Evolutionary conservation across 345 rosid species (phyloP), one percentile per base, ranked within the genome.

Genomic region (Gossypium stocksii): DNA sequence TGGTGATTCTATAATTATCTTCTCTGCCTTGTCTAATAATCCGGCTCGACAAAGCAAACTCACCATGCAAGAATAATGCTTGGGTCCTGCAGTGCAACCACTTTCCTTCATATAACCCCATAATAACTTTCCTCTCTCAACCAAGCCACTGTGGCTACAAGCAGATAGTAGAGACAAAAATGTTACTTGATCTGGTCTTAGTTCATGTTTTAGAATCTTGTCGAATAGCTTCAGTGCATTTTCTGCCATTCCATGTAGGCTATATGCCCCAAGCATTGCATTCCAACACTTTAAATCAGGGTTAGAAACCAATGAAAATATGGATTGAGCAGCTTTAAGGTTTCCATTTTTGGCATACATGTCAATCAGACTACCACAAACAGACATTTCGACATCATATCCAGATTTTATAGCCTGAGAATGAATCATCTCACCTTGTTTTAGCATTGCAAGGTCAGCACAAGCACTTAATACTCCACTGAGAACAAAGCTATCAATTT

Each of bases 261-360:
- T 83, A 81, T 85, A 92, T 34, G 88, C 97, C 52, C 91, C 85
- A 4, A 92, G 84, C 93, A 94, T 83, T 1, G 95, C 86, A 83
- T 92, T 94, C 93, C 92, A 94, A 76, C 98, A 89, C 83, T 84
- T 94, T 59, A 92, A 85, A 81, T 94, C 98, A 6, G 93, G 97
- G 74, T 84, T 48, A 0, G 62, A 59, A 64, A 84, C 80, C 51
- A 61, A 60, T 59, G 79, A 80, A 78, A 91, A 92, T 74, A 91
- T 71, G 45, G 84, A 81, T 70, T 78, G 79, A 68, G 97, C 91
- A 25, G 82, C 88, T 64, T 54, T 77, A 49, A 86, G 84, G 73
- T 80, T 65, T 25, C 97, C 94, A 45, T 82, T 88, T 85, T 94
- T 91, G 23, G 91, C 89, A 73, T 92, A 94, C 98, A 91, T 94